These are phyloP conservation scores for Hemisphaericaspora subhashii DNA, from an alignment of 1,139 yeast genomes.

Conservation along the genomic window DNA sequence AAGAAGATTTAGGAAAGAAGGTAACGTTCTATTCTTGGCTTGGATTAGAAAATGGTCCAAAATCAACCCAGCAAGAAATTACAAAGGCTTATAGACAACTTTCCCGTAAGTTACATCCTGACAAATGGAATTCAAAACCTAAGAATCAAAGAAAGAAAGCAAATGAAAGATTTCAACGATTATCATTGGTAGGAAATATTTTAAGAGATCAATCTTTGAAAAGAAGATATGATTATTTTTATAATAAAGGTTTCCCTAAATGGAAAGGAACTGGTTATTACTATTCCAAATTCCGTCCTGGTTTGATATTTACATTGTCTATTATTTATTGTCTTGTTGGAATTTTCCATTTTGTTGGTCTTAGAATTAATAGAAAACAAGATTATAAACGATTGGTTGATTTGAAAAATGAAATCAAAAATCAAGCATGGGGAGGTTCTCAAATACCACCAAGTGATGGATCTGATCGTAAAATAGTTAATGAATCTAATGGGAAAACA, in stretches of 20 bases:
- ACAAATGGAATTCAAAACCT: conserved; percentile 52
- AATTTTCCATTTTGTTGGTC: conserved; percentile 57
- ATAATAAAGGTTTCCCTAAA: conserved; percentile 82
- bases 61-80: conserved; percentile 62
- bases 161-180: conserved; percentile 66
- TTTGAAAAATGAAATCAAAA: conserved; percentile 51
- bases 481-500: conserved; percentile 48
- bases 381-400: conserved; percentile 57
- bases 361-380: conserved; percentile 57
- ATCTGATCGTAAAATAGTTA: conserved; percentile 38
- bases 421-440: conserved; percentile 63
- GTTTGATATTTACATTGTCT: conserved; percentile 50
- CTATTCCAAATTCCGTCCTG: conserved; percentile 60
- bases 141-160: conserved; percentile 45
- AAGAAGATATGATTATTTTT: conserved; percentile 82
- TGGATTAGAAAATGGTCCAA: conserved; percentile 49
- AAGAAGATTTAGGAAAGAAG: conserved; percentile 60
- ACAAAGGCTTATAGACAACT: conserved; percentile 72
- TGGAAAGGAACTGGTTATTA: conserved; percentile 60
- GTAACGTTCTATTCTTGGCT: conserved; percentile 72
- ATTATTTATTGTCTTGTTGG: conserved; percentile 52
- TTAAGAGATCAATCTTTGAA: conserved; percentile 61
- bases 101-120: conserved; percentile 80
- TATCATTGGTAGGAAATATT: conserved; percentile 73
- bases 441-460: conserved; percentile 48